A percentile compares a stretch with the other conserved stretches of the same genome.
Evolutionary conservation across 176 grass and related monocot species (phyloP).

Genomic region (Bothriochloa decipiens): DNA sequence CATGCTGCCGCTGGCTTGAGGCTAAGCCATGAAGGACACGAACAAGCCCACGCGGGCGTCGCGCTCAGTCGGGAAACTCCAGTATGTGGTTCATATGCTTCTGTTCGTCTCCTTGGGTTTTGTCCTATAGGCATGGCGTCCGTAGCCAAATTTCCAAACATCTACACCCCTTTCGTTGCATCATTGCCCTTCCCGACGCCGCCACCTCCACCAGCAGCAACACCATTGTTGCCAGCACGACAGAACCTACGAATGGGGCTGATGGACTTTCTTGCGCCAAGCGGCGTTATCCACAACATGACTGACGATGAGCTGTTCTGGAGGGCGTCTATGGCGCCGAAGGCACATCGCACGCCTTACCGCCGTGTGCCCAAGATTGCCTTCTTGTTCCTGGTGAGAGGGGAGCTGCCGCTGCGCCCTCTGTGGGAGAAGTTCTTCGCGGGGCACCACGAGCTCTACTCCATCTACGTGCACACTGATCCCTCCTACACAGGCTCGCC

Average conservation of each 20-base stretch:
- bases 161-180: not conserved
- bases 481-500: constrained; percentile 52
- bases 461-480: constrained; percentile 63
- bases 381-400: constrained; percentile 65
- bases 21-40: constrained; percentile 6
- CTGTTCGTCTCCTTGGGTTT: constrained; percentile 14
- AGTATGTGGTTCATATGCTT: not conserved
- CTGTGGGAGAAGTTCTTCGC: constrained; percentile 69
- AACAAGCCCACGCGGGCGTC: not conserved
- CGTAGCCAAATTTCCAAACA: not conserved
- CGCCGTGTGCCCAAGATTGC: constrained; percentile 48
- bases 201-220: not conserved
- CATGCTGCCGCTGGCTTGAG: not conserved
- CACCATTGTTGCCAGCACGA: too few relatives aligned
- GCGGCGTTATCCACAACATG: constrained; percentile 46
- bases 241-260: not conserved
- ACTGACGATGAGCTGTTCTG: constrained; percentile 59
- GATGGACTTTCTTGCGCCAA: not conserved
- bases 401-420: constrained; percentile 50
- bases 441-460: constrained; percentile 48
- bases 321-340: constrained; percentile 57
- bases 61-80: not conserved
- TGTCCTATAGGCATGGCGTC: constrained; percentile 10
- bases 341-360: not conserved
- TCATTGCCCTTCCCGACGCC: not conserved